A percentile compares a stretch with the other conserved stretches of the same genome.
Evolutionary conservation across 306 rosid genomes (phyloP).

Genomic region (Luffa acutangula): DNA sequence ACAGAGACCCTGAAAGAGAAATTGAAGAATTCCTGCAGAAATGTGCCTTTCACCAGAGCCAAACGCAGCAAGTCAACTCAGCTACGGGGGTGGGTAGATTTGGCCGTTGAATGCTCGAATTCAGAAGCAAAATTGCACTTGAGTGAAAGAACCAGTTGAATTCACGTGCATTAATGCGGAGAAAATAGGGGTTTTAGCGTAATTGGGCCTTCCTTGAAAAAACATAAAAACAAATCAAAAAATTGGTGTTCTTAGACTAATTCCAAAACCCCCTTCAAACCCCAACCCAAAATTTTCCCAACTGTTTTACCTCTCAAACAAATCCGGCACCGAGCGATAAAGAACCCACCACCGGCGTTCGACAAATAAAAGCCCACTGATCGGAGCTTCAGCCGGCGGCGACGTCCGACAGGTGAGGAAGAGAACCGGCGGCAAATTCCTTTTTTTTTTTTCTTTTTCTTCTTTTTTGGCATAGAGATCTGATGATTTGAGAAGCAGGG

Average conservation of each 20-base stretch:
- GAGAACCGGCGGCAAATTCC: neutral
- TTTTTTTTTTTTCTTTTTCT: neutral
- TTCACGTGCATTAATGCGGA: neutral
- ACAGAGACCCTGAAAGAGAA: slow-evolving; percentile 3
- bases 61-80: slow-evolving; percentile 5
- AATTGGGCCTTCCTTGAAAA: neutral
- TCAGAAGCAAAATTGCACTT: neutral
- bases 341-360: neutral
- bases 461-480: neutral
- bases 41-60: neutral
- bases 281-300: neutral
- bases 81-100: neutral
- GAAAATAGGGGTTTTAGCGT: neutral
- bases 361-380: neutral
- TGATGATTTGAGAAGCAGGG: neutral
- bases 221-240: neutral
- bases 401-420: neutral
- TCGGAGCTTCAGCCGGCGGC: neutral
- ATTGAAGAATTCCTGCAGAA: neutral
- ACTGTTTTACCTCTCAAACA: neutral
- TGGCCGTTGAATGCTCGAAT: neutral
- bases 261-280: neutral
- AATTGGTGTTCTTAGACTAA: neutral
- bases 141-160: neutral
- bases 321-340: neutral